Evolutionary conservation across 495 filamentous ascomycete species (phyloP).

Genomic region (Tuber indicum): DNA sequence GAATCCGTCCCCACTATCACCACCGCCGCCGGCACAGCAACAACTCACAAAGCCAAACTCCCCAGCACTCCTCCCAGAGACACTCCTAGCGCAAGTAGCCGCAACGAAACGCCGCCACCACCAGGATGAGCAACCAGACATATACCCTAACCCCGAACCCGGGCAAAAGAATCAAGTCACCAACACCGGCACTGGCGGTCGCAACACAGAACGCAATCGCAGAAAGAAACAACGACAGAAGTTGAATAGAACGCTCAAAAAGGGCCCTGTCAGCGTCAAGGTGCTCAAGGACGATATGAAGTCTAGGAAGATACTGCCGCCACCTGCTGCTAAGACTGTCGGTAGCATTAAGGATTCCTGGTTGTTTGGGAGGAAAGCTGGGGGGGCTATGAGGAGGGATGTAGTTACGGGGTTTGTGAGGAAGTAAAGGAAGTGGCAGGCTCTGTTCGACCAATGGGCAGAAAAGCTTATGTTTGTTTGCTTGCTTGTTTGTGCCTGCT

Average conservation of each 20-base stretch:
- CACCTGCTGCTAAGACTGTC: slow-evolving; percentile 31
- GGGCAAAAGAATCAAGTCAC: not conserved
- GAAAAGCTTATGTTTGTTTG: not conserved
- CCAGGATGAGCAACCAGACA: not conserved
- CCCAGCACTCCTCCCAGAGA: slow-evolving; percentile 27
- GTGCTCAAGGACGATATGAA: slow-evolving; percentile 32
- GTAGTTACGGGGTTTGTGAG: slow-evolving; percentile 27
- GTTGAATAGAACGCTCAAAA: slow-evolving; percentile 29
- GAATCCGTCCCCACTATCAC: not conserved
- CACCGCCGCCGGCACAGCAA: not conserved
- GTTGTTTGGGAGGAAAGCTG: slow-evolving; percentile 18
- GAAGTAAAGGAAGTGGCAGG: slow-evolving; percentile 8
- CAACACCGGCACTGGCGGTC: not conserved
- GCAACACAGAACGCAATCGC: slow-evolving; percentile 10
- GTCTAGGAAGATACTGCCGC: slow-evolving; percentile 30
- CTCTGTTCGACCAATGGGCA: not conserved
- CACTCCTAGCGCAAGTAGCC: slow-evolving; percentile 19
- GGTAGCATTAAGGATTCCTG: slow-evolving; percentile 34
- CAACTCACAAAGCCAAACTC: slow-evolving; percentile 7
- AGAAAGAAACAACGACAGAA: slow-evolving; percentile 28
- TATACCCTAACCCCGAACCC: not conserved
- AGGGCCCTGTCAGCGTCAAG: slow-evolving; percentile 38
- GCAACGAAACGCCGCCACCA: slow-evolving; percentile 6
- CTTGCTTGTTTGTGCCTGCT: not conserved
- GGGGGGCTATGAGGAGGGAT: slow-evolving; percentile 25